Evolutionary conservation across 2,329 filamentous ascomycete genomes (phyloP), one percentile per base, ranked within the genome.

Genomic region (Colletotrichum orchidophilum): DNA sequence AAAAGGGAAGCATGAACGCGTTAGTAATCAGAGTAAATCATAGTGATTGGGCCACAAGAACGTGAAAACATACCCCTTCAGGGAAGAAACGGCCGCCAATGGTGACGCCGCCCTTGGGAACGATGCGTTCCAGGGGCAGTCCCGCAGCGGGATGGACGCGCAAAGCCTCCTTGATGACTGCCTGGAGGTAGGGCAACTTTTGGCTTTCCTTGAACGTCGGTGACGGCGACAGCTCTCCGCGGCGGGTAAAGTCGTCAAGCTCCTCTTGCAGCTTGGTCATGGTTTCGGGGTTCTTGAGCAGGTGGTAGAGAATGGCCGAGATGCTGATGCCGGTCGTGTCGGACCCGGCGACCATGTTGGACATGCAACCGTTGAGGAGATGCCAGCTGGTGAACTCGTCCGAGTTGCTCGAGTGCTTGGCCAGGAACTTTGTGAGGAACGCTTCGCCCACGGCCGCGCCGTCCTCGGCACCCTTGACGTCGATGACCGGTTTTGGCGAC

Each of bases 81-180:
- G 80, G 81, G 3, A 82, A 76, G 33, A 77, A 78, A 0, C 71
- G 27, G 0, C 78, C 80, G 1, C 79, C 79, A 6, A 89, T 79
- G 6, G 81, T 79, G 0, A 80, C 78, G 0, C 87, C 87, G 0
- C 80, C 82, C 2, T 79, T 66, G 0, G 86, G 85, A 0, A 88
- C 86, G 0, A 83, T 79, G 5, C 87, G 81, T 75, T 84, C 84
- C n/a, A 88, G 76, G 3, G 86, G 83, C 12, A 88, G 76, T 4
- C 85, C 86, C 0, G 83, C 82, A 0, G 85, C 83, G 1, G 87
- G 81, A 60, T 87, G 84, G 24, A 89, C 77, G 15, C 88, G 83
- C 21, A 89, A 76, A 0, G 84, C 83, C 75, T 89, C 87, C 62
- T 87, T 87, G 49, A 89, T 83, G 3, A 85, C 82, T 0, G 86